Evolutionary conservation across 805 yeast species (phyloP).

Genomic region (Yamadazyma laniorum): DNA sequence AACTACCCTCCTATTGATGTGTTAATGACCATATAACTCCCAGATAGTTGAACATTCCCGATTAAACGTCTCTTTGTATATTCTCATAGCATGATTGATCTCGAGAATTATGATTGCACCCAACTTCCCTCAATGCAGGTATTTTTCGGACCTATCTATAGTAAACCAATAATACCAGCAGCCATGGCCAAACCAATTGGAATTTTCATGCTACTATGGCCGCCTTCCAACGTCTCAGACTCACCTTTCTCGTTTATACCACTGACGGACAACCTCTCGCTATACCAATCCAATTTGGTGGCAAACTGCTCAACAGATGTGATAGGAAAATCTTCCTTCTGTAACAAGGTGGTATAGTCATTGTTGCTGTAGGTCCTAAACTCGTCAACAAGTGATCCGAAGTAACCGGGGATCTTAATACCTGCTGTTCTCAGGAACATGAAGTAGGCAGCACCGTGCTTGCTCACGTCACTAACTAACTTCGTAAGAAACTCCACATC

Average conservation of each 20-base stretch:
- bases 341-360: conserved; percentile 37
- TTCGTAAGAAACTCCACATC: conserved; percentile 35
- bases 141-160: too few species aligned
- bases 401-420: conserved; percentile 23
- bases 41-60: too few species aligned
- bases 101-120: too few species aligned
- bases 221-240: neutral
- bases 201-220: neutral
- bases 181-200: conserved; percentile 9
- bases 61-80: too few species aligned
- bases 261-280: conserved; percentile 13
- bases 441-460: conserved; percentile 26
- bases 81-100: too few species aligned
- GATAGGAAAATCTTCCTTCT: conserved; percentile 23
- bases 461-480: conserved; percentile 32
- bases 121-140: too few species aligned
- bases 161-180: conserved; percentile 6
- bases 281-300: conserved; percentile 39
- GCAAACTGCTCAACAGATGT: conserved; percentile 29
- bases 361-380: conserved; percentile 35
- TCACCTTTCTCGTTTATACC: conserved; percentile 8
- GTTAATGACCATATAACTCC: too few species aligned
- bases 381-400: conserved; percentile 27
- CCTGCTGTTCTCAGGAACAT: conserved; percentile 25
- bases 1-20: too few species aligned